Evolutionary conservation across 2,329 filamentous ascomycete genomes (phyloP).

Genomic region (Curvularia verruculosa): DNA sequence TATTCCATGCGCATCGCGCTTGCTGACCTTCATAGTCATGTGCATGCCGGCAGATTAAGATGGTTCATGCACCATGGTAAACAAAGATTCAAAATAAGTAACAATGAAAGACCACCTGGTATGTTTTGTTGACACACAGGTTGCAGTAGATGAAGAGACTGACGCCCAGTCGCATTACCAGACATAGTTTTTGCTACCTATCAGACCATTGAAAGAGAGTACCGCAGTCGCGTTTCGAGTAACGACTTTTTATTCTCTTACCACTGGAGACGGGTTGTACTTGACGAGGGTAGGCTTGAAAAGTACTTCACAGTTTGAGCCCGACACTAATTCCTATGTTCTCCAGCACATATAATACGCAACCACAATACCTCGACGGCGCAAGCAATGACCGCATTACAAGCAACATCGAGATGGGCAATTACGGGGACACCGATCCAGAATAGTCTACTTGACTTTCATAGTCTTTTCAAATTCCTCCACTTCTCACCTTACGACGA

Average conservation of each 20-base stretch:
- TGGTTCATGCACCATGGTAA: neutral
- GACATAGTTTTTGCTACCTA: neutral
- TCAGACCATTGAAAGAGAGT: neutral
- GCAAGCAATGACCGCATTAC: conserved; percentile 45
- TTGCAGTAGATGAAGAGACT: neutral
- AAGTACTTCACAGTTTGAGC: neutral
- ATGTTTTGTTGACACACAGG: neutral
- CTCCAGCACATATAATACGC: conserved; percentile 25
- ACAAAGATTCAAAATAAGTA: neutral
- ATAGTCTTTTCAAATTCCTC: conserved; percentile 26
- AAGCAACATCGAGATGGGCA: conserved; percentile 58
- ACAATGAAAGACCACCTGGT: neutral
- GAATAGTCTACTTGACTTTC: conserved; percentile 25
- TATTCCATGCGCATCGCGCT: neutral
- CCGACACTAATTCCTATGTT: neutral
- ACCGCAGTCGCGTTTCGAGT: neutral
- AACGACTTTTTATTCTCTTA: neutral
- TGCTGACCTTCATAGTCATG: neutral
- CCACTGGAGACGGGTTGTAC: neutral
- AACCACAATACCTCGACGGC: conserved; percentile 29
- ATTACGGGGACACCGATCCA: conserved; percentile 55
- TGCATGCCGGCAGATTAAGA: neutral
- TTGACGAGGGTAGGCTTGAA: neutral
- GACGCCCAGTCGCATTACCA: neutral
- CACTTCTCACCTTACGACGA: conserved; percentile 32